Evolutionary conservation across 2,329 filamentous ascomycete species (phyloP).

Genomic region (Colletotrichum sp.): DNA sequence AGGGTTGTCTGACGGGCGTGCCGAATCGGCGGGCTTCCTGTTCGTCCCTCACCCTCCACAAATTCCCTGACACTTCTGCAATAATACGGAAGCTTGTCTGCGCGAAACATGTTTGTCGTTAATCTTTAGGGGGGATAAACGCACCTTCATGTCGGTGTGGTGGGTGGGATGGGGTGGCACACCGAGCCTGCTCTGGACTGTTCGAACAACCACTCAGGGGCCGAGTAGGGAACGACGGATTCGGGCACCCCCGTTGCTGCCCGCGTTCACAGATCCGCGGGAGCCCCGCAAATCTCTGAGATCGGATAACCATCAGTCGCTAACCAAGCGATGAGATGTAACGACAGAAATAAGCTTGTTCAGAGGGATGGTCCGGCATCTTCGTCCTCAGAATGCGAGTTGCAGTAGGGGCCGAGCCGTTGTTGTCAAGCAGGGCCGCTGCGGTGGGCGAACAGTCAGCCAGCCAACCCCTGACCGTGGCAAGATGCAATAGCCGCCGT

Average conservation of each 20-base stretch:
- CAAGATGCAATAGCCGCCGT: background rate
- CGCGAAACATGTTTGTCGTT: background rate
- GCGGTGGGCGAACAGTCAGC: background rate
- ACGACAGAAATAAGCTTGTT: background rate
- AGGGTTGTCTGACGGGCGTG: background rate
- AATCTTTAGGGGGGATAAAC: background rate
- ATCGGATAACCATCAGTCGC: background rate
- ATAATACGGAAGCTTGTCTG: background rate
- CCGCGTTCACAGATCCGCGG: background rate
- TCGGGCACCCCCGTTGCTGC: background rate
- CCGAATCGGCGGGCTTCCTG: background rate
- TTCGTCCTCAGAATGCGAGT: background rate
- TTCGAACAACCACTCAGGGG: background rate
- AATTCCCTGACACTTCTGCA: background rate
- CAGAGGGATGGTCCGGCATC: fast-evolving
- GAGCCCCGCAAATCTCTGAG: background rate
- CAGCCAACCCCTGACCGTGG: background rate
- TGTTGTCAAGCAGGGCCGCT: background rate
- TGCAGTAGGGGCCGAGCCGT: background rate
- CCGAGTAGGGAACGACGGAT: background rate
- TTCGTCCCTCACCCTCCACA: background rate
- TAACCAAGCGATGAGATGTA: background rate
- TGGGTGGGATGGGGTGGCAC: background rate
- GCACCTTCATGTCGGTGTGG: background rate
- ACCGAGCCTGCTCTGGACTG: background rate